Conservation (phyloP, 2,329 filamentous ascomycete genomes). For the Diaporthe sp. region DNA sequence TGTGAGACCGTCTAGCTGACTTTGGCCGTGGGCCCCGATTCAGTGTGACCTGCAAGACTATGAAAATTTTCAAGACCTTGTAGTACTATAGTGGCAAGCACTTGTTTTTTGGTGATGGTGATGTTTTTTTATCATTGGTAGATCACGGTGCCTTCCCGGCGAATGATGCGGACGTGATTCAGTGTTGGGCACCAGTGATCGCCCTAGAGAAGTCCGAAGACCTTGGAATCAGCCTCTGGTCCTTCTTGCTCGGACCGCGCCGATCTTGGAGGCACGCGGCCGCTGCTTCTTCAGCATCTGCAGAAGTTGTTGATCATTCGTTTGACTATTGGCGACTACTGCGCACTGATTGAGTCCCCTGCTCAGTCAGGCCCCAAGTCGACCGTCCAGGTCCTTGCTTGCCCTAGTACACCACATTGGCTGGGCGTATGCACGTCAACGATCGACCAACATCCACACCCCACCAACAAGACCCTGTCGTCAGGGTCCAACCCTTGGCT, state of each 20-base stretch:
- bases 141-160: neutral
- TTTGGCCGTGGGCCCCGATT: neutral
- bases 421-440: slow-evolving; percentile 11
- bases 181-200: neutral
- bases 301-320: slow-evolving; percentile 12
- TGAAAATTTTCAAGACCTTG: neutral
- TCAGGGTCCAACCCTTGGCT: slow-evolving; percentile 18
- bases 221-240: neutral
- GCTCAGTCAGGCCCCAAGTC: neutral
- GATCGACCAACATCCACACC: slow-evolving; percentile 1
- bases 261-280: slow-evolving; percentile 15
- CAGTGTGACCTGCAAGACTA: neutral
- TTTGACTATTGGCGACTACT: slow-evolving; percentile 6
- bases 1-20: slow-evolving; percentile 21
- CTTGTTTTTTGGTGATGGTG: neutral
- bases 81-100: neutral
- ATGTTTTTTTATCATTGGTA: neutral
- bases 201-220: neutral
- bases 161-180: neutral
- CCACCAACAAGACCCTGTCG: too few relatives aligned
- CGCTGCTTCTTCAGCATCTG: slow-evolving; percentile 14
- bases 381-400: neutral
- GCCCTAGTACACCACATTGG: neutral
- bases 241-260: slow-evolving; percentile 24
- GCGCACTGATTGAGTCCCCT: neutral